These are phyloP conservation scores for Saturnispora mendoncae DNA, from an alignment of 805 yeast species.

Conservation along the genomic window DNA sequence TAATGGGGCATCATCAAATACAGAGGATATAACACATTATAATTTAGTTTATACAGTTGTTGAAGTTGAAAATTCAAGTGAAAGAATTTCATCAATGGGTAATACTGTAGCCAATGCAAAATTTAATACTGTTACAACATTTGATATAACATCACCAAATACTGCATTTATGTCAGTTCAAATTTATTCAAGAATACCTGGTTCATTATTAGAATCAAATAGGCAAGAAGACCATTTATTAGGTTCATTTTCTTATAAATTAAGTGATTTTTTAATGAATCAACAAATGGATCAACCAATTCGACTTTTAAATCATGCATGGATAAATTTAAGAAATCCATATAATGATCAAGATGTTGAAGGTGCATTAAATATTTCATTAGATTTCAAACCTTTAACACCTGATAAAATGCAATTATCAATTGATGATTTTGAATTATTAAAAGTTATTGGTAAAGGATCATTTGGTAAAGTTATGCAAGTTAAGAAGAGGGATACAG, in stretches of 20 bases:
- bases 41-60: slow-evolving; percentile 70
- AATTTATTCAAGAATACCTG: slow-evolving; percentile 71
- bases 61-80: slow-evolving; percentile 92
- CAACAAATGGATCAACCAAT: slow-evolving; percentile 25
- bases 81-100: slow-evolving; percentile 76
- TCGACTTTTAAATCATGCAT: slow-evolving; percentile 61
- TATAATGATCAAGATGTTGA: slow-evolving; percentile 25
- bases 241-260: slow-evolving; percentile 59
- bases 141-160: slow-evolving; percentile 66
- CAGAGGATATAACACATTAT: slow-evolving; percentile 39
- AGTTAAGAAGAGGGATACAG: slow-evolving; percentile 91
- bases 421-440: slow-evolving; percentile 84
- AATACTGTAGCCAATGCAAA: slow-evolving; percentile 72
- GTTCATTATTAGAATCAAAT: slow-evolving; percentile 38
- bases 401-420: slow-evolving; percentile 44
- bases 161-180: slow-evolving; percentile 51
- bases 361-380: slow-evolving; percentile 34
- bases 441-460: slow-evolving; percentile 96
- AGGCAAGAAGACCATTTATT: slow-evolving; percentile 58
- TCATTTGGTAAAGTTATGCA: slow-evolving; percentile 99
- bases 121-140: slow-evolving; percentile 84
- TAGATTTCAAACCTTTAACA: slow-evolving; percentile 31
- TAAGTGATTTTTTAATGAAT: slow-evolving; percentile 25
- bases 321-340: slow-evolving; percentile 31
- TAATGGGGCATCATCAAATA: slow-evolving; percentile 40